Evolutionary conservation across 2,329 filamentous ascomycete genomes (phyloP).

Genomic region (Fusarium lateritium): DNA sequence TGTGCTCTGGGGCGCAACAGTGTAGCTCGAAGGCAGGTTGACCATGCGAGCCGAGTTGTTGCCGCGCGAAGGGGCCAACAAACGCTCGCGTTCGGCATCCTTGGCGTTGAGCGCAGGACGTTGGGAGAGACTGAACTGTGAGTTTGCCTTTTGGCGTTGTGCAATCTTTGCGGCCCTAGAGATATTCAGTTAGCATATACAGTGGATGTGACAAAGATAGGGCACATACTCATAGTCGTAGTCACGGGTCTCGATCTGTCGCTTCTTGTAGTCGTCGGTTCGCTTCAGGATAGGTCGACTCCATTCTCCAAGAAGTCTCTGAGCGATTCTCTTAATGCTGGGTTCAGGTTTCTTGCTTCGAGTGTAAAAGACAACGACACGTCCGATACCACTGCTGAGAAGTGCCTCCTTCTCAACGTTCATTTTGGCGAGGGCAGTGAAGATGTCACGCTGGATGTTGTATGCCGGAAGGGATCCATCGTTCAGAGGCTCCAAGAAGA

Average conservation of each 20-base stretch:
- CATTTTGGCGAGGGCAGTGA: slow-evolving; percentile 82
- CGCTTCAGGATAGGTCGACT: slow-evolving; percentile 93
- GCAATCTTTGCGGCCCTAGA: slow-evolving; percentile 67
- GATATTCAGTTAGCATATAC: slow-evolving; percentile 32
- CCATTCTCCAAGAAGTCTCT: slow-evolving; percentile 95
- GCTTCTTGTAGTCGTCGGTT: slow-evolving; percentile 95
- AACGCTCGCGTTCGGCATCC: slow-evolving; percentile 70
- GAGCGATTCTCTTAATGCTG: slow-evolving; percentile 92
- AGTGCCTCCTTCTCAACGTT: slow-evolving; percentile 93
- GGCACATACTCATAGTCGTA: slow-evolving; percentile 72
- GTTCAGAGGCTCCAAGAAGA: slow-evolving; percentile 95
- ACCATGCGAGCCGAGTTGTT: slow-evolving; percentile 71
- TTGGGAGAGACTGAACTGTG: slow-evolving; percentile 66
- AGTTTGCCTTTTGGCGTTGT: slow-evolving; percentile 64
- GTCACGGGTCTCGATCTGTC: slow-evolving; percentile 74
- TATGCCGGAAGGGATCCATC: slow-evolving; percentile 96
- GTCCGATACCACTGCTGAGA: slow-evolving; percentile 92
- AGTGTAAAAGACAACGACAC: slow-evolving; percentile 97
- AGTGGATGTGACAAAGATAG: background rate
- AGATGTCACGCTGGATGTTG: slow-evolving; percentile 96
- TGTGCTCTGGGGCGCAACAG: slow-evolving; percentile 73
- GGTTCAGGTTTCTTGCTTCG: slow-evolving; percentile 92
- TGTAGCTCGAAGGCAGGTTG: slow-evolving; percentile 70
- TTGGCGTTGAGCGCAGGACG: slow-evolving; percentile 61
- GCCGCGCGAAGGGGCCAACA: slow-evolving; percentile 69